phyloP scores from a whole-genome alignment of 2,329 filamentous ascomycete species.

The Immersiporthe knoxdaviesiana region DNA sequence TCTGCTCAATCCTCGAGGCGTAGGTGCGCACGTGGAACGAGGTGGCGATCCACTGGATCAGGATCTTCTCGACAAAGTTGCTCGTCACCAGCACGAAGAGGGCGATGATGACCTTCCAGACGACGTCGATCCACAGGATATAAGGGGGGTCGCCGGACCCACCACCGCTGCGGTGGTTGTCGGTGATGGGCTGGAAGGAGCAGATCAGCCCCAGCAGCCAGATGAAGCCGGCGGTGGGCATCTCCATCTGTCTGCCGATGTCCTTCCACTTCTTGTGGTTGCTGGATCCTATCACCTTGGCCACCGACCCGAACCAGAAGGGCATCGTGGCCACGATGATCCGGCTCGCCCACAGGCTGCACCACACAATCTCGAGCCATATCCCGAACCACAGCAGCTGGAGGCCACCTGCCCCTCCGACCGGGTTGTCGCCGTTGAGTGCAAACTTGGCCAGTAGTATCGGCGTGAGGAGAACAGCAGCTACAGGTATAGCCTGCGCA shows the following conservation, averaged over 20 bases:
- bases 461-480: conserved; percentile 49
- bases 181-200: conserved; percentile 84
- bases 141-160: conserved; percentile 53
- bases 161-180: conserved; percentile 50
- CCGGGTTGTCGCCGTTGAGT: conserved; percentile 48
- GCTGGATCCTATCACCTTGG: conserved; percentile 78
- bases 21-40: conserved; percentile 93
- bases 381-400: conserved; percentile 88
- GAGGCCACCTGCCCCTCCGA: conserved; percentile 72
- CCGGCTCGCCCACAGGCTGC: conserved; percentile 79
- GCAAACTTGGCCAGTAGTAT: conserved; percentile 43
- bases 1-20: conserved; percentile 84
- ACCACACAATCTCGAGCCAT: conserved; percentile 93
- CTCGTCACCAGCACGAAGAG: conserved; percentile 79
- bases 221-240: conserved; percentile 84
- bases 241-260: conserved; percentile 80
- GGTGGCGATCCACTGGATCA: conserved; percentile 93
- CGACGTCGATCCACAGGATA: conserved; percentile 71
- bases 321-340: conserved; percentile 58
- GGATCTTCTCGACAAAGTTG: conserved; percentile 89
- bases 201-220: conserved; percentile 89
- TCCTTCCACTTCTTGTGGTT: conserved; percentile 93
- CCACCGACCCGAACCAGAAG: conserved; percentile 51
- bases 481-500: conserved; percentile 44
- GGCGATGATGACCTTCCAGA: conserved; percentile 85